Base-by-base conservation (phyloP, 345 rosid genomes). In the Abelmoschus esculentus region DNA sequence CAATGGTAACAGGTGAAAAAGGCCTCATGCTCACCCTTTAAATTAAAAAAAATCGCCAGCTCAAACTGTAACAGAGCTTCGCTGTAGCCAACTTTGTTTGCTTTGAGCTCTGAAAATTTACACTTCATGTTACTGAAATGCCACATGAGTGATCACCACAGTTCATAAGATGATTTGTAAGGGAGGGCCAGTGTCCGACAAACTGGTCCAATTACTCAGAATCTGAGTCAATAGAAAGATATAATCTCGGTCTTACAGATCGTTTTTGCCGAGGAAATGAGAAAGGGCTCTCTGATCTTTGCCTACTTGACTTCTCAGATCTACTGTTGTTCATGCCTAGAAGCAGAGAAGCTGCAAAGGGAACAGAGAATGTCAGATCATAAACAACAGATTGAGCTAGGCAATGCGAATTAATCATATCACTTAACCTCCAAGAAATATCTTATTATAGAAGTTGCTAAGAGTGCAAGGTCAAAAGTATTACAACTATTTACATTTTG, bases 191-290 rank as follows among this genome's bases (percentile, higher is more conserved):
- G 19, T 50, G 7, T 14, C 55, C 5, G 13, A 14, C 31, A 55
- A 69, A 66, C 29, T 64, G 19, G 67, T 65, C 38, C 77, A 73
- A 78, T 36, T 70, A 92, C 66, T 90, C 95, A 3, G 98, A 78
- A 72, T 90, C 96, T 7, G 89, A 86, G 79, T 86, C 90, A 67
- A 90, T 91, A 56, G 98, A 90, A 70, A 91, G 85, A 80, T 77
- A 85, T 73, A 84, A 62, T 69, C 97, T 85, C 8, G 79, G 93
- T 78, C 93, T 86, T 46, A 87, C 96, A 56, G 98, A 86, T 67
- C 99, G 98, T 81, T 91, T 91, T 81, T 84, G 89, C 17, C 89
- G 92, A 49, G 93, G 97, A 78, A 90, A 84, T 69, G 85, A 78
- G 83, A 89, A 87, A 19, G 89, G 88, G 55, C 86, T 80, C 36